phyloP scores from a whole-genome alignment of 2,329 filamentous ascomycete species.

The Diaporthe sp. region DNA sequence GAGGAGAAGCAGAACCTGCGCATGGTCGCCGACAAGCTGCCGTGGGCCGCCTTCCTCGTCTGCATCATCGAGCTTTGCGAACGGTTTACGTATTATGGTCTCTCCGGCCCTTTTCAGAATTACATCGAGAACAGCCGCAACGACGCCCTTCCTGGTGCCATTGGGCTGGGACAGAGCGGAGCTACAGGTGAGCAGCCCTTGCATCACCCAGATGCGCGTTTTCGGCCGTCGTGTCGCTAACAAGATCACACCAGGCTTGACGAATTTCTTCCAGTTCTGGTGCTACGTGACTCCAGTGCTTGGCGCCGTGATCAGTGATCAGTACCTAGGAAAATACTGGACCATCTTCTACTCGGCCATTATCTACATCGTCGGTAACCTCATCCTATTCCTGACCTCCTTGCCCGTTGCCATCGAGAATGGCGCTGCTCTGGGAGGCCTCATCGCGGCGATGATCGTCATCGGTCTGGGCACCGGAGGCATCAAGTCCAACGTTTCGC shows the following conservation, averaged over 20 bases:
- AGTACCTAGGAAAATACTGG: slow-evolving; percentile 39
- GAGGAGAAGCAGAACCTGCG: slow-evolving; percentile 38
- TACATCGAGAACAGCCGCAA: slow-evolving; percentile 36
- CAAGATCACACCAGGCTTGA: slow-evolving; percentile 20
- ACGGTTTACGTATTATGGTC: slow-evolving; percentile 41
- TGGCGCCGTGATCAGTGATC: slow-evolving; percentile 38
- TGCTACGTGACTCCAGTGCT: slow-evolving; percentile 40
- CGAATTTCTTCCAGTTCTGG: slow-evolving; percentile 41
- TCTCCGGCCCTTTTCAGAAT: slow-evolving; percentile 40
- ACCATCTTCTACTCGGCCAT: slow-evolving; percentile 40
- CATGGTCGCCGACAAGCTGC: slow-evolving; percentile 40
- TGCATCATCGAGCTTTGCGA: slow-evolving; percentile 40
- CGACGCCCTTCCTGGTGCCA: slow-evolving; percentile 34
- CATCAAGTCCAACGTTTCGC: slow-evolving; percentile 76
- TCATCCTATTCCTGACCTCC: slow-evolving; percentile 40
- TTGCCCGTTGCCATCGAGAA: slow-evolving; percentile 40
- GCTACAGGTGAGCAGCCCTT: slow-evolving; percentile 20
- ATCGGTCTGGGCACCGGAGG: slow-evolving; percentile 44
- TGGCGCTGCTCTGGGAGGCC: slow-evolving; percentile 39
- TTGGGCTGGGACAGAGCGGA: slow-evolving; percentile 37
- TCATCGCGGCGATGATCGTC: slow-evolving; percentile 40
- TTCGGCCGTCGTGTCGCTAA: background rate
- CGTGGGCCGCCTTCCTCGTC: slow-evolving; percentile 41
- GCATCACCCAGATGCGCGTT: background rate
- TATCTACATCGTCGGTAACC: slow-evolving; percentile 37